Evolutionary conservation across 2,329 filamentous ascomycete genomes (phyloP).

Genomic region (Alternaria sp.): DNA sequence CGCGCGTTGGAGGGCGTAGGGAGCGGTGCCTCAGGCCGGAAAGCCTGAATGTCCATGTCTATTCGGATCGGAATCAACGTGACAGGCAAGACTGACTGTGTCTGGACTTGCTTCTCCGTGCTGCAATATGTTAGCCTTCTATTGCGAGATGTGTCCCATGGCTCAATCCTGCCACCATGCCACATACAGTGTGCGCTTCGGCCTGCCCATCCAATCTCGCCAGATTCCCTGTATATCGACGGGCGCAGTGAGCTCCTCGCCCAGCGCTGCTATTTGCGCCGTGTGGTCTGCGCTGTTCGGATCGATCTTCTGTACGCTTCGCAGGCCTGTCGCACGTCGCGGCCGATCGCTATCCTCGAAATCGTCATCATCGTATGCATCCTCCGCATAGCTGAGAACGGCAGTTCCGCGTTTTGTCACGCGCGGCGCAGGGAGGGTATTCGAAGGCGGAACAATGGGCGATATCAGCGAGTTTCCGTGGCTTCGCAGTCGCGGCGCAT

Average conservation of each 20-base stretch:
- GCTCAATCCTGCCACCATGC: background rate
- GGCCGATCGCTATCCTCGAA: slow-evolving; percentile 77
- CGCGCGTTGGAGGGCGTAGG: slow-evolving; percentile 66
- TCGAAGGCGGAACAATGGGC: slow-evolving; percentile 76
- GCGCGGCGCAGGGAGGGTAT: slow-evolving; percentile 71
- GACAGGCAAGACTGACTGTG: slow-evolving; percentile 78
- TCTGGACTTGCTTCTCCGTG: slow-evolving; percentile 66
- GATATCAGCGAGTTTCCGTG: slow-evolving; percentile 93
- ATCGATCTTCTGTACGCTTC: slow-evolving; percentile 77
- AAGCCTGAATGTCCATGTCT: slow-evolving; percentile 87
- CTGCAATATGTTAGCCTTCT: slow-evolving; percentile 36
- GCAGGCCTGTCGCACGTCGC: slow-evolving; percentile 75
- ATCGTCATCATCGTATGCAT: slow-evolving; percentile 86
- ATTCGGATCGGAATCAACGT: slow-evolving; percentile 96
- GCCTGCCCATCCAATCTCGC: slow-evolving; percentile 93
- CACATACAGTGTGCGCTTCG: slow-evolving; percentile 57
- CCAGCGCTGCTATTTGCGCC: slow-evolving; percentile 75
- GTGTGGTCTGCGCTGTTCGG: slow-evolving; percentile 63
- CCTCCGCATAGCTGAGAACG: slow-evolving; percentile 97
- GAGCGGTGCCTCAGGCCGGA: slow-evolving; percentile 69
- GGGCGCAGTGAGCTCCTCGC: slow-evolving; percentile 79
- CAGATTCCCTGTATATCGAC: slow-evolving; percentile 89
- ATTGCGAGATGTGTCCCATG: background rate
- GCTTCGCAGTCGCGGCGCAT: slow-evolving; percentile 85
- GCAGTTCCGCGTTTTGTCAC: slow-evolving; percentile 98